Percentiles rank a stretch among this genome's conserved stretches.
These are phyloP conservation scores for Capsicum rhomboideum DNA, from an alignment of 257 asterid genomes.

Conservation along the genomic window DNA sequence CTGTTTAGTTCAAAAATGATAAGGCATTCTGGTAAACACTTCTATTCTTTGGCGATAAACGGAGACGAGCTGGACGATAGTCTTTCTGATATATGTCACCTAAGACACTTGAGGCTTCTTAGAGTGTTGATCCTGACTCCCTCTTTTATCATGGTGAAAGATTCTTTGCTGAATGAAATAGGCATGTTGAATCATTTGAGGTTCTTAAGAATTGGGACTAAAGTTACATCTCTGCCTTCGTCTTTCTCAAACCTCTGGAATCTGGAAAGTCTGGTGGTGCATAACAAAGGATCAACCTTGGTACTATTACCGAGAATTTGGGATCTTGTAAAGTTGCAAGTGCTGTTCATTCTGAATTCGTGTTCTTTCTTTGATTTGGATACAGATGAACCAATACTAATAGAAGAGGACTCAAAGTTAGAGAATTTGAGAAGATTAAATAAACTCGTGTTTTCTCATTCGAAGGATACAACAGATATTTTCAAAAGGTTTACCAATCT, in stretches of 20 bases:
- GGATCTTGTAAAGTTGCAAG: background rate
- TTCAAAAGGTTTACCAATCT: background rate
- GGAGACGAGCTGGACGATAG: background rate
- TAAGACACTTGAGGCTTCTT: conserved; percentile 8
- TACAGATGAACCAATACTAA: background rate
- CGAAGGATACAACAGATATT: background rate
- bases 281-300: background rate
- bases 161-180: conserved; percentile 1
- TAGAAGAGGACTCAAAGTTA: background rate
- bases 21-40: conserved; percentile 4
- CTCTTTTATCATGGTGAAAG: background rate
- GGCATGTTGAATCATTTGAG: background rate
- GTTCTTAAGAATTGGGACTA: background rate
- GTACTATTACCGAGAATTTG: background rate
- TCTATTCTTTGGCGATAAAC: background rate
- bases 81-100: background rate
- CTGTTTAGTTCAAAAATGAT: background rate
- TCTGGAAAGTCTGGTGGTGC: background rate
- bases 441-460: background rate
- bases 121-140: conserved; percentile 1
- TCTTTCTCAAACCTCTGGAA: background rate
- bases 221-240: background rate
- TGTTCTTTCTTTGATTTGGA: background rate
- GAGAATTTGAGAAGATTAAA: background rate
- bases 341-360: background rate